Percentiles rank a stretch among this genome's conserved stretches.
These are phyloP conservation scores for Crepidotus sp. DNA, from an alignment of 1,284 basidiomycete genomes.

Conservation along the genomic window DNA sequence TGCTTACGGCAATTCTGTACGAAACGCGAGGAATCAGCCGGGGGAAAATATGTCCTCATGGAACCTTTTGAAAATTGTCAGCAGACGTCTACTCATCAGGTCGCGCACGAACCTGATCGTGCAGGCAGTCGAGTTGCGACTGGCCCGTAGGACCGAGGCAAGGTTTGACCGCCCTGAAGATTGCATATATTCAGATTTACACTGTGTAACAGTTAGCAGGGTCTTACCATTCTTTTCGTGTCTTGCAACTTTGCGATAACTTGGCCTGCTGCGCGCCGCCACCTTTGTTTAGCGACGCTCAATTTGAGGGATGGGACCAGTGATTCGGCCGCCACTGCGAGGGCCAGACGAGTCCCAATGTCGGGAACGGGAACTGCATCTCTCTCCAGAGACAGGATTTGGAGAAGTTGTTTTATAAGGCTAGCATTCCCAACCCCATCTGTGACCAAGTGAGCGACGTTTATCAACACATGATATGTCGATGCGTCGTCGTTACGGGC, in stretches of 20 bases:
- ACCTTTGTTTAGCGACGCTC: conserved; percentile 32
- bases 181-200: conserved; percentile 1
- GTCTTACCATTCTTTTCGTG: conserved; percentile 27
- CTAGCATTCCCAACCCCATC: conserved; percentile 39
- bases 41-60: neutral
- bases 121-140: conserved; percentile 31
- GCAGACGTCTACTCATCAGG: conserved; percentile 19
- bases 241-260: conserved; percentile 30
- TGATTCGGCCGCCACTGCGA: conserved; percentile 32
- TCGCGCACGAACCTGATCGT: conserved; percentile 21
- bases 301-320: conserved; percentile 27
- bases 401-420: conserved; percentile 37
- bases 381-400: conserved; percentile 28
- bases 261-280: conserved; percentile 39
- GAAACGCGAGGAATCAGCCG: conserved; percentile 23
- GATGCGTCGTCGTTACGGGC: conserved; percentile 25
- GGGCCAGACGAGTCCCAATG: conserved; percentile 30
- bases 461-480: conserved; percentile 34
- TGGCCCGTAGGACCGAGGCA: conserved; percentile 35
- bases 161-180: conserved; percentile 46
- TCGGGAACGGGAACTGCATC: conserved; percentile 23
- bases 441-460: conserved; percentile 37
- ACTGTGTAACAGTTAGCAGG: conserved; percentile 3
- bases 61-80: conserved; percentile 1
- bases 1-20: conserved; percentile 33